Evolutionary conservation across 352 stramenopile species (phyloP), one percentile per base, ranked within the genome.

Genomic region (Phytophthora macrochlamydospora): DNA sequence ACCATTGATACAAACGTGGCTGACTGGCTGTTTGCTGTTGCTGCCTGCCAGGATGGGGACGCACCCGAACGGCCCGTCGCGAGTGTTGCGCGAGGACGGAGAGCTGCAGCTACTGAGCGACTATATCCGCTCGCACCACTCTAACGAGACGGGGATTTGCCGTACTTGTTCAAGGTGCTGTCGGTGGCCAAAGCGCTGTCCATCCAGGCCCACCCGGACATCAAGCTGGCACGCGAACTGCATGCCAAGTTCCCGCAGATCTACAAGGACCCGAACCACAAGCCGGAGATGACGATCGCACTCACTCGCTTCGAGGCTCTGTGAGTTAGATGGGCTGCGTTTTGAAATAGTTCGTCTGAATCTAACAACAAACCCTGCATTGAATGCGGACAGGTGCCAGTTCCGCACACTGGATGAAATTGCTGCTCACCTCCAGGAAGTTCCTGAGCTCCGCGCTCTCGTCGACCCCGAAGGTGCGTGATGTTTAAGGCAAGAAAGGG

Each of bases 201-300:
- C 13, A 99, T 99, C 76, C 98, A 99, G 80, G 81, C 90, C 9
- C 93, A 98, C 56, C 92, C 92, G 2, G 90, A 98, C 58, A 83
- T 86, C 40, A 69, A 71, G 18, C 67, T 97, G n/a, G 92, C 92
- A 9, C 73, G 85, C 5, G 65, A 90, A 46, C 66, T 98, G 50
- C 91, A 97, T 50, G 73, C 69, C 7, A 88, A 86, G 11, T 93
- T 96, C 61, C 98, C 98, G 5, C 59, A 95, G 5, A 78, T 96
- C 8, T 99, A 99, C 81, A 98, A 98, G 62, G 98, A 99, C 69
- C 56, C 90, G 18, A 99, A 99, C 75, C 98, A 99, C 83, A 99
- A 99, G 75, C 98, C 98, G 1, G 98, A 99, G 75, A 99, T 99
- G 95, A 94, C 97, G 12, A 98, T 99, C 67, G 98, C 98, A 1